These are phyloP conservation scores for Chytriomyces confervae DNA, from an alignment of 192 early-diverging fungal species.

Conservation along the genomic window DNA sequence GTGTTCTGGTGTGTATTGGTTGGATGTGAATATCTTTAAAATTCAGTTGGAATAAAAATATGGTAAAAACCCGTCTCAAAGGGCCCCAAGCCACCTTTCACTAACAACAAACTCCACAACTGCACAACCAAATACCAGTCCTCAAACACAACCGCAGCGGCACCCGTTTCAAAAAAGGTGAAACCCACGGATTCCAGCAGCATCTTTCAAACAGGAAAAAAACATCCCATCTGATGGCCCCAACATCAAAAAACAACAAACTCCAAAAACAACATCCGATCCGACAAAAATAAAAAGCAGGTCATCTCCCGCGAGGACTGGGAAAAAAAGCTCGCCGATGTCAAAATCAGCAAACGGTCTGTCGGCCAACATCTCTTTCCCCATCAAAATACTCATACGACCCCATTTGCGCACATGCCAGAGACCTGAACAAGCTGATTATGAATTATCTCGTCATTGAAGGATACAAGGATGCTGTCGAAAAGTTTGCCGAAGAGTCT, in stretches of 20 bases:
- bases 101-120: too few species aligned
- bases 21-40: slow-evolving; percentile 11
- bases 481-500: slow-evolving; percentile 91
- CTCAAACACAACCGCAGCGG: too few species aligned
- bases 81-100: too few species aligned
- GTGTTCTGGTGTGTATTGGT: too few species aligned
- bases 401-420: slow-evolving; percentile 11
- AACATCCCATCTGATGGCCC: too few species aligned
- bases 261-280: too few species aligned
- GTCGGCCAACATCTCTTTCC: slow-evolving; percentile 4
- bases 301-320: slow-evolving; percentile 70
- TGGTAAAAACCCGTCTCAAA: too few species aligned
- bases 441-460: slow-evolving; percentile 99
- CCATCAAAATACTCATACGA: not conserved
- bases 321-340: slow-evolving; percentile 80
- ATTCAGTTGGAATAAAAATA: not conserved
- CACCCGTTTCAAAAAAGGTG: too few species aligned
- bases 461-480: slow-evolving; percentile 98
- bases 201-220: too few species aligned
- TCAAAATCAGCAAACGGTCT: slow-evolving; percentile 84
- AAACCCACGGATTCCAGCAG: too few species aligned
- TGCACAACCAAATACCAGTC: too few species aligned
- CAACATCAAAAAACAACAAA: too few species aligned
- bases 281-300: slow-evolving; percentile 1
- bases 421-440: slow-evolving; percentile 93